Base-by-base conservation (phyloP, 2,329 filamentous ascomycete species). In the Stylonectria norvegica region DNA sequence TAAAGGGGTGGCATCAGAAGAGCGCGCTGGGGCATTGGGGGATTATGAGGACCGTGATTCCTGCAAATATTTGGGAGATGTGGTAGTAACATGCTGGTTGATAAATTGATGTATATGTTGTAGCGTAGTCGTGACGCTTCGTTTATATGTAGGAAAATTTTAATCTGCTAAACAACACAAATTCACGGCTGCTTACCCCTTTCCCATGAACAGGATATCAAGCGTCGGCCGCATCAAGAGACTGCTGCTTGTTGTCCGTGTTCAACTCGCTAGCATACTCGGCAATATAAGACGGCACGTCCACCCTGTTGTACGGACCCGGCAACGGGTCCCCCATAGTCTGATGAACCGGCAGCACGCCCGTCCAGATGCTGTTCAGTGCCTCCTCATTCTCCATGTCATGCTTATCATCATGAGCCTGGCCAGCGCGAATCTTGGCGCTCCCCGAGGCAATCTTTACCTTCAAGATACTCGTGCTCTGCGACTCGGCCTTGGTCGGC, bases 11-110 rank as follows among this genome's bases (percentile, higher is more conserved):
- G 72, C 89, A 95, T 60, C 74, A 81, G 56, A 72, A 79, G 57
- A 88, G 86, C 55, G 90, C 90, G 0, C 60, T 86, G 37, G 86
- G 86, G 8, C 93, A 98, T 67, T 98, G 93, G 93, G 71, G 69
- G 30, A 84, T 98, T 33, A 98, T 98, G 89, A 79, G 93, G 58
- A 79, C 70, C 1, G 89, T 96, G 3, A 53, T 97, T 47, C 89
- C 90, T 1, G 72, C 72, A 41, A 68, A 69, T 10, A 78, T 97
- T 18, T 98, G 93, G 93, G 85, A 95, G 68, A 77, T 80, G 56
- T 97, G 89, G 88, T 95, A 65, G 76, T 47, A 34, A 11, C 11
- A 25, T 11, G 18, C 10, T 20, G 29, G 19, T 10, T 30, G 14
- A n/a, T n/a, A n/a, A 20, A 31, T 27, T 10, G 20, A 4, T 40